Evolutionary conservation across 352 stramenopile species (phyloP).

Genomic region (Thalassiosira mediterranea): DNA sequence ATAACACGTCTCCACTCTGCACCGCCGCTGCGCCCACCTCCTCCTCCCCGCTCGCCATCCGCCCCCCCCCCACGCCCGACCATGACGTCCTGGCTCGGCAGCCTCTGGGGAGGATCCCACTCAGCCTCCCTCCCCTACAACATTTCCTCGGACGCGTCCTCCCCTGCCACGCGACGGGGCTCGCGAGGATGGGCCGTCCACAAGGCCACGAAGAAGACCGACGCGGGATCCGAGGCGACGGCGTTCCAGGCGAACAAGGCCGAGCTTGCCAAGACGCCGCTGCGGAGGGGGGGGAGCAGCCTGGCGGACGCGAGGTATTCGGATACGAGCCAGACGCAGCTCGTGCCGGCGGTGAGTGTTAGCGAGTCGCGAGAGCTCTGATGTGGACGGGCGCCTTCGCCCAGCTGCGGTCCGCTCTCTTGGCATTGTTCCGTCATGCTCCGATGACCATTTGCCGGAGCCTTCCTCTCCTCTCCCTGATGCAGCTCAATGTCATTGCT

Average conservation of each 20-base stretch:
- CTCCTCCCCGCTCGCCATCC: background rate
- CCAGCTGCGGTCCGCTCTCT: too few species aligned
- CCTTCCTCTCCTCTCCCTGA: background rate
- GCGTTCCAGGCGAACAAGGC: constrained; percentile 92
- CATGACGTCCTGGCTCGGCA: constrained; percentile 49
- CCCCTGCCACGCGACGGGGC: constrained; percentile 35
- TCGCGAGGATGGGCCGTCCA: constrained; percentile 85
- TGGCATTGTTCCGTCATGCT: too few species aligned
- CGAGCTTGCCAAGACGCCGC: constrained; percentile 86
- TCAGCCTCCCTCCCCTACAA: constrained; percentile 45
- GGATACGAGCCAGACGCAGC: constrained; percentile 55
- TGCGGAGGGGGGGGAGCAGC: constrained; percentile 13
- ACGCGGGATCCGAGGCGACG: constrained; percentile 80
- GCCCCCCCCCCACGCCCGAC: background rate
- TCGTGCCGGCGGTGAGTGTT: constrained; percentile 54
- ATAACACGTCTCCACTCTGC: too few species aligned
- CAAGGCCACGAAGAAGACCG: constrained; percentile 86
- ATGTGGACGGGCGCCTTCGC: too few species aligned
- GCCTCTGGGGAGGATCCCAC: constrained; percentile 38
- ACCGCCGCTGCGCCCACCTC: too few species aligned
- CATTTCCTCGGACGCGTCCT: constrained; percentile 20
- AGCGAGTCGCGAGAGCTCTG: too few species aligned
- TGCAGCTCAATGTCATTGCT: background rate
- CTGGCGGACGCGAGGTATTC: constrained; percentile 4
- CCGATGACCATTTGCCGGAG: background rate